phyloP scores from a whole-genome alignment of 176 grass and related monocot species.

The Oryza glumipatula region DNA sequence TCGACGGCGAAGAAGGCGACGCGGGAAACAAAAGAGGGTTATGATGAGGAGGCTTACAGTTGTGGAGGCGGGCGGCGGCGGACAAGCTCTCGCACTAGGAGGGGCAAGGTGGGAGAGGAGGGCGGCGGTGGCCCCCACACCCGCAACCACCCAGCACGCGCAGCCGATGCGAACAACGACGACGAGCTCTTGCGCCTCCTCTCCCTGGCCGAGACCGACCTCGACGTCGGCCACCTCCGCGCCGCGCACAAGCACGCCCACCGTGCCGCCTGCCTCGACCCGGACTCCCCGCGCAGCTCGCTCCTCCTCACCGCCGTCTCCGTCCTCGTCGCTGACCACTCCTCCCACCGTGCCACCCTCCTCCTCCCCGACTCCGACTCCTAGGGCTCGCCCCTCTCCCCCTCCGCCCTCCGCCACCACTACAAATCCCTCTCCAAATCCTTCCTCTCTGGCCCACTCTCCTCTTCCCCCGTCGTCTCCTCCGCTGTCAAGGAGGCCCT shows the following conservation, averaged over 20 bases:
- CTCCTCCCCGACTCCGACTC: conserved; percentile 29
- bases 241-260: conserved; percentile 14
- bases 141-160: not conserved
- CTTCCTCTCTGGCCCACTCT: conserved; percentile 42
- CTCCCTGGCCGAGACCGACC: conserved; percentile 54
- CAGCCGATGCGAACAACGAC: not conserved
- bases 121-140: too few species aligned
- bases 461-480: not conserved
- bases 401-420: conserved; percentile 51
- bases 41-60: too few species aligned
- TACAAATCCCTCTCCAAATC: conserved; percentile 74
- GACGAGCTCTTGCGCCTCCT: conserved; percentile 43
- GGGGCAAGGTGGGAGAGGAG: too few species aligned
- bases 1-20: too few species aligned
- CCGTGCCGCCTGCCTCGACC: conserved; percentile 49
- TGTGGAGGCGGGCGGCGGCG: too few species aligned
- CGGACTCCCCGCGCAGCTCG: conserved; percentile 30
- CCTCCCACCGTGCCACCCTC: conserved; percentile 57
- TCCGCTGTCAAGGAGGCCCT: conserved; percentile 64
- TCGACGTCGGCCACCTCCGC: conserved; percentile 43
- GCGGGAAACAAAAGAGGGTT: too few species aligned
- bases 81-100: too few species aligned
- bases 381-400: not conserved
- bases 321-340: conserved; percentile 62
- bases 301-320: conserved; percentile 54